These are phyloP conservation scores for Cenococcum geophilum DNA, from an alignment of 495 filamentous ascomycete genomes.

Conservation along the genomic window DNA sequence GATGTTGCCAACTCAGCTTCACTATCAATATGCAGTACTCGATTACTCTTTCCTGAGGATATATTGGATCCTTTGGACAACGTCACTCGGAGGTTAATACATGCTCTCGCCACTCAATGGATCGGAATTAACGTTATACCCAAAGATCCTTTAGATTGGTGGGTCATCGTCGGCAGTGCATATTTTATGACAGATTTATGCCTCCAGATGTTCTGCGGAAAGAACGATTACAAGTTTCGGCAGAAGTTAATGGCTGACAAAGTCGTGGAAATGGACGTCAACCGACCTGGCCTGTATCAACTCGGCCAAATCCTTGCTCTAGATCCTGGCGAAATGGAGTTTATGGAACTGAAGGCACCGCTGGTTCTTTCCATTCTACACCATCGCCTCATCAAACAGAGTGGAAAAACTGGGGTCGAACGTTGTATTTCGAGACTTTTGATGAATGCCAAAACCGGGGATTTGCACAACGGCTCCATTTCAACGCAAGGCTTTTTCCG, in stretches of 20 bases:
- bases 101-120: slow-evolving; percentile 89
- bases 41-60: slow-evolving; percentile 73
- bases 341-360: slow-evolving; percentile 86
- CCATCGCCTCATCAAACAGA: slow-evolving; percentile 77
- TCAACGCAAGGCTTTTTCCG: slow-evolving; percentile 68
- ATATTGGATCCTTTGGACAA: slow-evolving; percentile 77
- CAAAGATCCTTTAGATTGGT: slow-evolving; percentile 70
- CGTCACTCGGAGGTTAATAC: slow-evolving; percentile 67
- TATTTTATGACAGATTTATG: slow-evolving; percentile 92
- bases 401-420: slow-evolving; percentile 72
- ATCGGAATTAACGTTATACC: slow-evolving; percentile 84
- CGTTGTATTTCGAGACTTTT: slow-evolving; percentile 80
- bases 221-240: slow-evolving; percentile 90
- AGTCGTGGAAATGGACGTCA: slow-evolving; percentile 72
- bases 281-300: slow-evolving; percentile 73
- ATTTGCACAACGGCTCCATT: slow-evolving; percentile 64
- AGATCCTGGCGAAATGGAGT: slow-evolving; percentile 78
- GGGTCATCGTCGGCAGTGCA: slow-evolving; percentile 86
- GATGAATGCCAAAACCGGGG: slow-evolving; percentile 70
- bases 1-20: slow-evolving; percentile 73
- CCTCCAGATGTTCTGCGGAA: slow-evolving; percentile 81
- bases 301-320: slow-evolving; percentile 71
- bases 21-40: slow-evolving; percentile 79
- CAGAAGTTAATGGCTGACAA: slow-evolving; percentile 78
- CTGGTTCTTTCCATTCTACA: slow-evolving; percentile 92